phyloP scores from a whole-genome alignment of 495 filamentous ascomycete genomes.

The Aspergillus kassunensis region DNA sequence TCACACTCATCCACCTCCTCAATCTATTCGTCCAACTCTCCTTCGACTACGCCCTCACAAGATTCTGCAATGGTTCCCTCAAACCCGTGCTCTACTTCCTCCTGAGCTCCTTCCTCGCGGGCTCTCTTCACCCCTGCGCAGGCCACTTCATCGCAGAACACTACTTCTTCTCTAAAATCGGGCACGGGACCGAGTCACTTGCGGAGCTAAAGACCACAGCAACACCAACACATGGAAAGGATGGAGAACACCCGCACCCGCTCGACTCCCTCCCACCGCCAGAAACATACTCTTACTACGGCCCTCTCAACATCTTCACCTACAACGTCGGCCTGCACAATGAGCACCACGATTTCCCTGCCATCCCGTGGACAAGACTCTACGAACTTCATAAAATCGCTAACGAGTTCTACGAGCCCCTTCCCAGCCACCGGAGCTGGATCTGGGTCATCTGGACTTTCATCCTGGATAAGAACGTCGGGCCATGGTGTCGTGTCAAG shows the following conservation, averaged over 20 bases:
- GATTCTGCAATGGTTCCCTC: constrained; percentile 50
- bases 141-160: constrained; percentile 99
- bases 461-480: constrained; percentile 81
- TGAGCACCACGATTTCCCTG: constrained; percentile 98
- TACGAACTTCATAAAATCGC: constrained; percentile 74
- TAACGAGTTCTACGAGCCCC: constrained; percentile 83
- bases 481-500: constrained; percentile 90
- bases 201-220: constrained; percentile 28
- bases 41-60: constrained; percentile 72
- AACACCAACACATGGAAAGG: constrained; percentile 15
- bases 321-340: constrained; percentile 98
- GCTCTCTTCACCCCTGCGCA: constrained; percentile 88
- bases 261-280: constrained; percentile 57
- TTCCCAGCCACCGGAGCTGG: constrained; percentile 89
- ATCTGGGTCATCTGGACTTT: constrained; percentile 91
- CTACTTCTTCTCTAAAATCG: constrained; percentile 84
- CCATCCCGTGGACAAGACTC: constrained; percentile 88
- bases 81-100: constrained; percentile 71
- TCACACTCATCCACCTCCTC: constrained; percentile 78
- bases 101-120: constrained; percentile 85
- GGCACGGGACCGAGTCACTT: constrained; percentile 55
- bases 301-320: constrained; percentile 82
- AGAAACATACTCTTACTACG: constrained; percentile 99
- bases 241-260: constrained; percentile 29
- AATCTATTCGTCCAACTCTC: constrained; percentile 72